Base-by-base conservation (phyloP, 306 rosid genomes). In the Medicago arabica region DNA sequence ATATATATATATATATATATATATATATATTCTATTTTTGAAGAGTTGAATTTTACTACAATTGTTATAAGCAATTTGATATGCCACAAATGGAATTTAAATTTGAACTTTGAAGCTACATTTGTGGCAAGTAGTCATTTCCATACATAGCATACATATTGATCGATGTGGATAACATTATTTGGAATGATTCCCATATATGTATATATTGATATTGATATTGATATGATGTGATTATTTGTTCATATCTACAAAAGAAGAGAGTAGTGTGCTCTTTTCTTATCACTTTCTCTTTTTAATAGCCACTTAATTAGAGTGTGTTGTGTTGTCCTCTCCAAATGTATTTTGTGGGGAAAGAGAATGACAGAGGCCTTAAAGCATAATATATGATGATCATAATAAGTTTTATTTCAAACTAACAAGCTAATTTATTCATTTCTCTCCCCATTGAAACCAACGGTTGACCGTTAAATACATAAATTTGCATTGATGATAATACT, bases 331-430 rank as follows among this genome's bases (percentile, higher is more conserved):
- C 44, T 40, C 44, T 40, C 44, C 44, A 40, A 12, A 46, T 46
- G 6, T 46, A 46, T 31, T 74, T 71, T 67, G 60, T 76, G 78
- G 38, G 83, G 18, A 43, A 61, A 53, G 59, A 65, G 62, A 75
- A 74, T 81, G 66, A 73, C 54, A 9, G 7, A 10, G 34, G 15
- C 18, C 10, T 67, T 69, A 75, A 64, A 82, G 78, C 64, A 53
- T 17, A 17, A 7, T 18, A 50, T 14, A 54, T 9, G 25, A 55
- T 64, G 68, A 68, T 77, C 62, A 75, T 84, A 25, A n/a, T 58
- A 38, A 43, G 51, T 77, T 74, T 43, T 69, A 49, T 76, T 86
- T 82, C 82, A 72, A 74, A 68, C 81, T 74, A 80, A 82, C 80
- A 66, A 77, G 59, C 68, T n/a, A n/a, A n/a, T 71, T 84, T 80